Evolutionary conservation across 768 basidiomycete genomes (phyloP), one percentile per base, ranked within the genome.

Genomic region (Tricholoma bakamatsutake): DNA sequence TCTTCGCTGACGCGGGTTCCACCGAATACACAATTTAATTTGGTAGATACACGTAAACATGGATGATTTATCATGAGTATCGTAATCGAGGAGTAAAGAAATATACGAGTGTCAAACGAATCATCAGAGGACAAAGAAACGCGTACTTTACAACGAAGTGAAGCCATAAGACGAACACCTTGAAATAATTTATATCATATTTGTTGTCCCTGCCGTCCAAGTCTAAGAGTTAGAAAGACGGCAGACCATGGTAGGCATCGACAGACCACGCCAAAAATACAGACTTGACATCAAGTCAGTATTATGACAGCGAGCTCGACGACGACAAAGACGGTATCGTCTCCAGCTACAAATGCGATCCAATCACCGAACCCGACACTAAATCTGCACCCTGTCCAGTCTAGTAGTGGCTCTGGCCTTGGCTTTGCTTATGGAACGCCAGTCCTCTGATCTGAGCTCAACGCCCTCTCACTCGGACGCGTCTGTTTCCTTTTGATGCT

Each of bases 401-500:
- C 50, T 52, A 37, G 15, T 39, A 18, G 11, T n/a, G 18, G 13
- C 17, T 52, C 35, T 52, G 51, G 15, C 35, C 30, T 42, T 52
- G 39, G 37, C 9, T 21, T 5, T 18, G 34, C 27, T 35, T 40
- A 13, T 21, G 13, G 21, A 51, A 35, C 5, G 10, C 18, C 50
- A 28, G 21, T 52, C 27, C 31, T 34, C 8, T 27, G 43, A 37
- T 53, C 43, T 43, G 27, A 50, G 50, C 35, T 24, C 11, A 13
- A n/a, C n/a, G 30, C 43, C 13, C 28, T 31, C 28, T 54, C 35
- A 28, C 45, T 58, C 48, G 47, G 21, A 33, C 37, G 48, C 21
- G 35, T 37, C 17, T 47, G 21, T 62, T 76, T 75, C 42, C 79
- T 73, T 64, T 87, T 84, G 57, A 85, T 71, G 58, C 85, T 90